Evolutionary conservation across 75 land plant genomes (phyloP), one percentile per base, ranked within the genome.

Genomic region (Pinus albicaulis): DNA sequence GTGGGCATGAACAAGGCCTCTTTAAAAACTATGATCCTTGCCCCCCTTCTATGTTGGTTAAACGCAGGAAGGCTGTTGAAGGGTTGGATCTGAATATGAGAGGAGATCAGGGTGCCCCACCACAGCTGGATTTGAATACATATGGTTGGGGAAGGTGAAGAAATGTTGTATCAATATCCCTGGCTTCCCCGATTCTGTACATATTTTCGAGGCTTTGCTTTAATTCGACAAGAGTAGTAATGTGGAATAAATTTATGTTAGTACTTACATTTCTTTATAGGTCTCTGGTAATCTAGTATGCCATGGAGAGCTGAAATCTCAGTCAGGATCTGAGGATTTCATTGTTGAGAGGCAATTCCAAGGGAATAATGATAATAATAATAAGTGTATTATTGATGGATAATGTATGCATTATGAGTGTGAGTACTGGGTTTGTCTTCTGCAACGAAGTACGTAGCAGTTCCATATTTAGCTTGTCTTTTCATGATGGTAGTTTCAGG

Each of bases 71-170:
- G 69, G 7, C 41, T 6, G 17, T 64, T 64, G 44, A 64, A 64
- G 69, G 69, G 34, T 16, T 64, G 69, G 69, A 64, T 16, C 69
- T 64, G 36, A 64, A 64, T 64, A 64, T 34, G 16, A 34, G 69
- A 64, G 69, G 69, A 17, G 69, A 64, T 15, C 36, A 36, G 34
- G 36, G 69, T 16, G 7, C 2, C 34, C 7, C 68, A 5, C 36
- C 41, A 64, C 69, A 64, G 17, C 31, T 64, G 36, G 69, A 64
- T 64, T 28, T 64, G 20, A 64, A 64, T 64, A 64, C 69, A 14
- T 64, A 28, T 64, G 69, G 34, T 28, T 64, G 69, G 69, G 69
- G 69, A 16, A 64, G 69, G 36, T 64, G 69, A 64, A 48, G 7
- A 44, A 6, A 44, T 44, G 36, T 62, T 62, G 15, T 7, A 1